Evolutionary conservation across 345 rosid species (phyloP).

Genomic region (Pugionium dolabratum): DNA sequence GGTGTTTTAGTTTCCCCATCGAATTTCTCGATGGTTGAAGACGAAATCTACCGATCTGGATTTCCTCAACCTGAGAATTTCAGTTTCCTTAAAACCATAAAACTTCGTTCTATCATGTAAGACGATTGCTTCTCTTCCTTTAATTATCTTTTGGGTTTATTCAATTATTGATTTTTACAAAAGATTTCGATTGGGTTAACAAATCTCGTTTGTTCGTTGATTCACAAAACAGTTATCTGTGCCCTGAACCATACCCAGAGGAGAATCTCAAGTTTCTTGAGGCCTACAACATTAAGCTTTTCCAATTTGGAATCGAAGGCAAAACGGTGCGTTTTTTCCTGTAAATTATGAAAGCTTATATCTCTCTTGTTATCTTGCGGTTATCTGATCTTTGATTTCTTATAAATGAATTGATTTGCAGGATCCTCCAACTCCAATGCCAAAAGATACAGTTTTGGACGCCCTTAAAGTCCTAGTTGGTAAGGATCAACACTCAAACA

Average conservation of each 20-base stretch:
- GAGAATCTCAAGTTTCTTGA: constrained; percentile 64
- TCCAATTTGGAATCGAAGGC: constrained; percentile 80
- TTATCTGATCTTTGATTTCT: neutral
- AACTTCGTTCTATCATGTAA: constrained; percentile 80
- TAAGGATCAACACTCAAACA: constrained; percentile 30
- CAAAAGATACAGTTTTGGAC: constrained; percentile 54
- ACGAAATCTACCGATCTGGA: constrained; percentile 71
- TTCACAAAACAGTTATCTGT: constrained; percentile 59
- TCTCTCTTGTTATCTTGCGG: neutral
- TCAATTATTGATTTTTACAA: neutral
- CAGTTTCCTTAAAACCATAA: constrained; percentile 58
- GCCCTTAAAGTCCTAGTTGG: constrained; percentile 79
- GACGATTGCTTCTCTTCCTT: neutral
- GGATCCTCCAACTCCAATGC: constrained; percentile 59
- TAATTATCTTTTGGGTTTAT: neutral
- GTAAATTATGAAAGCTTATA: neutral
- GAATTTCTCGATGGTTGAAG: constrained; percentile 85
- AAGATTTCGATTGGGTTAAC: neutral
- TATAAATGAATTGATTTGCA: constrained; percentile 26
- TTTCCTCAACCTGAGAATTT: constrained; percentile 65
- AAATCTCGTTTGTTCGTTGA: neutral
- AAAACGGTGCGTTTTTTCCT: constrained; percentile 52
- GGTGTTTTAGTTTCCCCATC: constrained; percentile 50
- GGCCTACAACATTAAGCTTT: constrained; percentile 60
- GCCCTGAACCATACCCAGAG: constrained; percentile 80